Base-by-base conservation (phyloP, 148 eudicot species). In the Diospyros lotus region DNA sequence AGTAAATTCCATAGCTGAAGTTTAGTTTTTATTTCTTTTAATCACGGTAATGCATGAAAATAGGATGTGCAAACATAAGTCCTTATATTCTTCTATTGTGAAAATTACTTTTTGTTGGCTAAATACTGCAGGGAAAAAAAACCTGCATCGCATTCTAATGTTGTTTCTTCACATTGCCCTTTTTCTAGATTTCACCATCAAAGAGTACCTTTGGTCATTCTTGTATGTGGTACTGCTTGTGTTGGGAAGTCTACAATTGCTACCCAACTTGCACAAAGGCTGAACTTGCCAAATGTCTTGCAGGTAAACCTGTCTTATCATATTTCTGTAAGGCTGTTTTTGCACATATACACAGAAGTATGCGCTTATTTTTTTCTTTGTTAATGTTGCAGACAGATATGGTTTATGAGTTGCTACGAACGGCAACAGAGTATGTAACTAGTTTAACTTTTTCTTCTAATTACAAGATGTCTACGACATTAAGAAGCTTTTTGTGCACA, bases 201-300 rank as follows among this genome's bases (percentile, higher is more conserved):
- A 78, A 87, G 98, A 84, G 97, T 95, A 76, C 98, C 98, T 2
- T 72, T 95, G 79, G 98, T 95, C 42, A 89, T 95, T 82, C 98
- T 95, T 85, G 98, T 95, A n/a, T 92, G 98, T 80, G 98, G 98
- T 75, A 92, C 98, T 77, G 98, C 96, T 28, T 92, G 96, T 82
- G 90, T 93, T 66, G 98, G 98, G 72, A 95, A 95, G 84, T 95
- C 98, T 66, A 95, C 98, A 40, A 90, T 95, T 78, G 97, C 98
- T 73, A 95, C 98, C 75, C 98, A 95, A 81, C 98, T 95, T 78
- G 98, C 98, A 28, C 98, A 95, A 76, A 90, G 98, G 82, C 85
- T 95, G 55, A 95, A 95, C 80, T 80, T 95, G 86, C 98, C 98
- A 51, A 95, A 95, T 83, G 98, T 95, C 64, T 84, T 95, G 82